A percentile compares a stretch with the other conserved stretches of the same genome.
Evolutionary conservation across 441 rosid species (phyloP).

Genomic region (Metrosideros polymorpha): DNA sequence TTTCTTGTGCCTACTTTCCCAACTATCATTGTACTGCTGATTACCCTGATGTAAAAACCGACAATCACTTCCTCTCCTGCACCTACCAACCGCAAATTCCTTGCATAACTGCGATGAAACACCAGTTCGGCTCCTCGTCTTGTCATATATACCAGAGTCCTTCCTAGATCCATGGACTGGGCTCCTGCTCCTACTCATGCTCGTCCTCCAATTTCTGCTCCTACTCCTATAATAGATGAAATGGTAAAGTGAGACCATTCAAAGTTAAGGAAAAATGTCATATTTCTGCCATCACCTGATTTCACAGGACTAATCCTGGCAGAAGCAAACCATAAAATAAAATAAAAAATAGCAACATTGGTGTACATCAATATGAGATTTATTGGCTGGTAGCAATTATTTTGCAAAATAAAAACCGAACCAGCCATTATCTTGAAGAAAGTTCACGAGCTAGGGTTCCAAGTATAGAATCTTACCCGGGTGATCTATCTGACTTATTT

Average conservation of each 20-base stretch:
- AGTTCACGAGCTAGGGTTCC: not conserved
- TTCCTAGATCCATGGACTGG: constrained; percentile 56
- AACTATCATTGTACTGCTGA: constrained; percentile 31
- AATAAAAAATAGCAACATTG: not conserved
- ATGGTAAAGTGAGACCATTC: not conserved
- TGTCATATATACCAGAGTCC: constrained; percentile 54
- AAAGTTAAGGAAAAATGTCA: not conserved
- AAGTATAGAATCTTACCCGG: constrained; percentile 37
- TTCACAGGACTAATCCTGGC: not conserved
- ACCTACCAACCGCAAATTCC: constrained; percentile 64
- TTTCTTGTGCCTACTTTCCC: constrained; percentile 52
- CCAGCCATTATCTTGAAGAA: not conserved
- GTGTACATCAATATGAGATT: not conserved
- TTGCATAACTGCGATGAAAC: constrained; percentile 45
- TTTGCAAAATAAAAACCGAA: not conserved
- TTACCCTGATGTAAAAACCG: constrained; percentile 44
- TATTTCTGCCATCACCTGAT: not conserved
- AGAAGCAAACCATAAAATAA: not conserved
- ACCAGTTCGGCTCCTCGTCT: constrained; percentile 47
- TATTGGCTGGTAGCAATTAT: not conserved
- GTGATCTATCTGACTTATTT: constrained; percentile 41
- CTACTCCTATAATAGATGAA: constrained; percentile 27
- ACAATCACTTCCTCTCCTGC: constrained; percentile 64
- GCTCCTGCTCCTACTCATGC: constrained; percentile 71
- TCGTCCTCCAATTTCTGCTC: constrained; percentile 29